phyloP scores from a whole-genome alignment of 805 yeast species.

The Metschnikowia lochheadii region DNA sequence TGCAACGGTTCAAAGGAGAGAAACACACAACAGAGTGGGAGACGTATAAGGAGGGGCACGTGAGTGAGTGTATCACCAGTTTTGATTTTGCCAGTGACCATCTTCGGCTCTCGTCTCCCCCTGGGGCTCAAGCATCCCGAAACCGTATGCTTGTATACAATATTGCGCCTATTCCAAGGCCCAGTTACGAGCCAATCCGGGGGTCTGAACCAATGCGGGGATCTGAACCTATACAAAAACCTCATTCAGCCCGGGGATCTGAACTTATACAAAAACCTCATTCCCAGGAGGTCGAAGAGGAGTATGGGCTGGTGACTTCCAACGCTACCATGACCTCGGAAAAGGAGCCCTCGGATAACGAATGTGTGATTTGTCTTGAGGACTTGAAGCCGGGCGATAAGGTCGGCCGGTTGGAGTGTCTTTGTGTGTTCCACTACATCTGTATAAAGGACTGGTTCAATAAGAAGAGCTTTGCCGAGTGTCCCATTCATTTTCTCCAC shows the following conservation, averaged over 20 bases:
- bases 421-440: constrained; percentile 87
- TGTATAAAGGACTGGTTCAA: constrained; percentile 92
- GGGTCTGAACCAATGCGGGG: constrained; percentile 11
- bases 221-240: constrained; percentile 4
- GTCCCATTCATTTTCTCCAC: constrained; percentile 69
- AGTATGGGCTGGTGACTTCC: constrained; percentile 13
- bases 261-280: too few relatives aligned
- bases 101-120: constrained; percentile 38
- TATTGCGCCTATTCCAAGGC: constrained; percentile 45
- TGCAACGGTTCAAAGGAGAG: constrained; percentile 18
- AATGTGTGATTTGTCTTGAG: constrained; percentile 93
- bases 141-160: constrained; percentile 86
- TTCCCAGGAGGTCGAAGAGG: neutral
- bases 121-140: constrained; percentile 27
- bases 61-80: constrained; percentile 68
- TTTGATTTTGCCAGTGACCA: constrained; percentile 60
- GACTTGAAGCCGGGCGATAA: constrained; percentile 81
- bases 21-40: constrained; percentile 23
- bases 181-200: constrained; percentile 31
- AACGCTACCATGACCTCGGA: constrained; percentile 9
- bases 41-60: constrained; percentile 57
- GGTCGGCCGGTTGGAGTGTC: constrained; percentile 88
- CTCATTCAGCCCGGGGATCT: too few relatives aligned
- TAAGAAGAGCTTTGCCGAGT: constrained; percentile 77
- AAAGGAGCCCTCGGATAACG: constrained; percentile 45